Conservation (phyloP, 2,329 filamentous ascomycete species). For the Aspergillus sp. region DNA sequence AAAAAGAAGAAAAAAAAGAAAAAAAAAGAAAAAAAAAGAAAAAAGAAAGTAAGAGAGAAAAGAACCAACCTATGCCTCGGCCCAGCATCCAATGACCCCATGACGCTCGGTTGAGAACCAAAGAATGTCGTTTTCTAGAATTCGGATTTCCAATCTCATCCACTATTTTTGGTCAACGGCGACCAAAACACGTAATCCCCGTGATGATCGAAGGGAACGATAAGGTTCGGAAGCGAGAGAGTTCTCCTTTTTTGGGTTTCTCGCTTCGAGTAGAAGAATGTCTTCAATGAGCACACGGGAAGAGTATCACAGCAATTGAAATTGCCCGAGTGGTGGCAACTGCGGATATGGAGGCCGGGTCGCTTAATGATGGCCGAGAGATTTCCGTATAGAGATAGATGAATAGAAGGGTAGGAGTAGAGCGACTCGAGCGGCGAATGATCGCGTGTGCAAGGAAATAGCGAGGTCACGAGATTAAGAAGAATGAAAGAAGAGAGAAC, state of each 20-base stretch:
- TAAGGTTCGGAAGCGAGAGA: too few species aligned
- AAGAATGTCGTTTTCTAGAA: not conserved
- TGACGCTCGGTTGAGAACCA: constrained; percentile 18
- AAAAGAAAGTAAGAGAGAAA: not conserved
- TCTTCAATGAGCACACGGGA: too few species aligned
- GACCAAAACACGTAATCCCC: not conserved
- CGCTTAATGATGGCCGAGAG: too few species aligned
- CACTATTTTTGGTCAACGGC: constrained; percentile 3
- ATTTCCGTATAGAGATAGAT: not conserved
- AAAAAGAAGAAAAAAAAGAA: not conserved
- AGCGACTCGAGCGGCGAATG: not conserved
- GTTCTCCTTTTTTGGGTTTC: too few species aligned
- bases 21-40: too few species aligned
- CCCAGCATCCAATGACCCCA: constrained; percentile 34
- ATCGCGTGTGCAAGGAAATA: not conserved
- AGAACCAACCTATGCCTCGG: constrained; percentile 30
- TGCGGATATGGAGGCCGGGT: too few species aligned
- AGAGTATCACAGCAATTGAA: too few species aligned
- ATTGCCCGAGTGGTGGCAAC: too few species aligned
- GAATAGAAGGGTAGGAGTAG: not conserved
- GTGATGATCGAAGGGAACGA: not conserved
- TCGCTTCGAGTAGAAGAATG: too few species aligned
- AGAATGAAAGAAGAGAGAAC: too few species aligned
- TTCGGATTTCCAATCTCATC: constrained; percentile 6
- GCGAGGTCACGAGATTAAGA: too few species aligned